A percentile compares a stretch with the other conserved stretches of the same genome.
phyloP scores from a whole-genome alignment of 2,329 filamentous ascomycete species.

The Stachybotrys elegans region DNA sequence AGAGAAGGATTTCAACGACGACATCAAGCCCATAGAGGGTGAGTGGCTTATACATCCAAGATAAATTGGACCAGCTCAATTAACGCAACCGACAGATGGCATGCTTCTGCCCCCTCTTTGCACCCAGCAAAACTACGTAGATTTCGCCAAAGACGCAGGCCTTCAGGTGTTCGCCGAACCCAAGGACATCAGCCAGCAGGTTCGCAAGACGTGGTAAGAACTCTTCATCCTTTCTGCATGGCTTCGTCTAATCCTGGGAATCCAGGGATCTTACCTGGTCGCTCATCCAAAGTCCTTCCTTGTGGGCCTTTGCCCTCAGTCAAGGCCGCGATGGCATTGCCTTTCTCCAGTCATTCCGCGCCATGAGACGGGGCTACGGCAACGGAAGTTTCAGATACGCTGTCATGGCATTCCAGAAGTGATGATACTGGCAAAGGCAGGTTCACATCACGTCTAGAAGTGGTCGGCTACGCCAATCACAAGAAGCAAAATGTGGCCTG shows the following conservation, averaged over 20 bases:
- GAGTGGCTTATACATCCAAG: neutral
- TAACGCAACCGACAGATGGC: slow-evolving; percentile 35
- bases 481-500: too few relatives aligned
- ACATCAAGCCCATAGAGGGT: slow-evolving; percentile 58
- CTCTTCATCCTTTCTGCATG: slow-evolving; percentile 1
- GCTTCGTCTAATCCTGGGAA: neutral
- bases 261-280: slow-evolving; percentile 58
- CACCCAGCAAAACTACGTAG: slow-evolving; percentile 47
- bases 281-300: slow-evolving; percentile 52
- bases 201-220: slow-evolving; percentile 54
- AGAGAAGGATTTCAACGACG: slow-evolving; percentile 37
- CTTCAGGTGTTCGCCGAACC: slow-evolving; percentile 39
- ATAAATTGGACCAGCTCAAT: neutral
- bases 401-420: slow-evolving; percentile 52
- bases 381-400: slow-evolving; percentile 55
- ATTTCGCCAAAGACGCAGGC: slow-evolving; percentile 42
- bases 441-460: too few relatives aligned
- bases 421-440: slow-evolving; percentile 4
- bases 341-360: slow-evolving; percentile 56
- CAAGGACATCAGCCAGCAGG: slow-evolving; percentile 52
- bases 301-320: slow-evolving; percentile 57
- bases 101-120: slow-evolving; percentile 56
- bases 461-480: too few relatives aligned
- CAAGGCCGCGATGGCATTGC: slow-evolving; percentile 56
- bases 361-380: slow-evolving; percentile 55